phyloP scores from a whole-genome alignment of 441 rosid genomes.

The Croton laevigatus region DNA sequence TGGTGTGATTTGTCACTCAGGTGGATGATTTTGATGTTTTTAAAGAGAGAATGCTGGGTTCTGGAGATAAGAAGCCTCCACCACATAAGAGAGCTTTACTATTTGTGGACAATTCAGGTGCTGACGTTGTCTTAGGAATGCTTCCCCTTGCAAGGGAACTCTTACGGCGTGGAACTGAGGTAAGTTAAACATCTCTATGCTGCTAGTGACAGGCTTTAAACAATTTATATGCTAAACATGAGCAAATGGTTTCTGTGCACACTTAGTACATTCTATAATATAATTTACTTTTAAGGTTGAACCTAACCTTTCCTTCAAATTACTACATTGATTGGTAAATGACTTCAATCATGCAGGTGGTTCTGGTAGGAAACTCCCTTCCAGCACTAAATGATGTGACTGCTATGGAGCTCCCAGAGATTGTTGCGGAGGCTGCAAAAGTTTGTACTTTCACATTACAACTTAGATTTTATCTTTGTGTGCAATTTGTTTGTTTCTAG shows the following conservation, averaged over 20 bases:
- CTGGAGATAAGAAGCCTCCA: slow-evolving; percentile 54
- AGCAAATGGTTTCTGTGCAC: background rate
- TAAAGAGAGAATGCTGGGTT: slow-evolving; percentile 83
- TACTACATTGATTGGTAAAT: slow-evolving; percentile 12
- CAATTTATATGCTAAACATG: background rate
- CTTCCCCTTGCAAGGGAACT: slow-evolving; percentile 97
- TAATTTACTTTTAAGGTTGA: background rate
- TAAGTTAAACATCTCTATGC: slow-evolving; percentile 30
- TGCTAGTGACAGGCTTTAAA: slow-evolving; percentile 12
- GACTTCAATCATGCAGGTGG: slow-evolving; percentile 57
- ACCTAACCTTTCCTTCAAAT: slow-evolving; percentile 8
- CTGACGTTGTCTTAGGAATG: slow-evolving; percentile 95
- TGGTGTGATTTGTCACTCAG: slow-evolving; percentile 33
- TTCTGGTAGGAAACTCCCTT: slow-evolving; percentile 93
- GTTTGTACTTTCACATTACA: slow-evolving; percentile 32
- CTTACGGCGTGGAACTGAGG: slow-evolving; percentile 95
- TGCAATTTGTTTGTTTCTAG: background rate
- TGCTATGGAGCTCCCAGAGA: slow-evolving; percentile 98
- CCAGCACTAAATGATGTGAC: slow-evolving; percentile 97
- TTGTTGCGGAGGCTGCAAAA: slow-evolving; percentile 98
- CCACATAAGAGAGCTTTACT: slow-evolving; percentile 92
- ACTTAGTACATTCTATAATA: background rate
- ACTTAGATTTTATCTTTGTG: background rate
- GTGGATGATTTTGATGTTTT: slow-evolving; percentile 94
- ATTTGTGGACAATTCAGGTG: slow-evolving; percentile 98